These are phyloP conservation scores for Lotus japonicus DNA, from an alignment of 306 rosid genomes.

Conservation along the genomic window DNA sequence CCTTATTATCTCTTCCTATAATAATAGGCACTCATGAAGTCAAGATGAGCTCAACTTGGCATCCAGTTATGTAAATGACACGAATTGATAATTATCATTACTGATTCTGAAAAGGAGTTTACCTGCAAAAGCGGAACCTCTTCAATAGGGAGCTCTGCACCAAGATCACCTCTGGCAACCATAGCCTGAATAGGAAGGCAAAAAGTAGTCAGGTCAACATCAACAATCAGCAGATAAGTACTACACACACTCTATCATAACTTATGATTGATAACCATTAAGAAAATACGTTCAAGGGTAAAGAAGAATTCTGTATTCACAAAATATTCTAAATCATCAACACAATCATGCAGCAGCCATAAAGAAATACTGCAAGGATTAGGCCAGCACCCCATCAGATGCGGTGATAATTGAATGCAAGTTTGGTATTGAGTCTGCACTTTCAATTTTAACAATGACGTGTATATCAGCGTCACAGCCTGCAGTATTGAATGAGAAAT, in stretches of 20 bases:
- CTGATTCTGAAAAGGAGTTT: background rate
- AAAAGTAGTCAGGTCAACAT: background rate
- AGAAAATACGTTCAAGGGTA: background rate
- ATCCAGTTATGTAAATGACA: background rate
- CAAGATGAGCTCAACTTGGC: conserved; percentile 5
- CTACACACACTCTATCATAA: conserved; percentile 1
- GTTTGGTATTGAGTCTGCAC: conserved; percentile 94
- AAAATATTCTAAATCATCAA: background rate
- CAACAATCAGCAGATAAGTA: background rate
- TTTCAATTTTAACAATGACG: conserved; percentile 90
- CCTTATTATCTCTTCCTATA: conserved; percentile 85
- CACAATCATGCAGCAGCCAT: background rate
- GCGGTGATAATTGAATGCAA: conserved; percentile 84
- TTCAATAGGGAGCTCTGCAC: conserved; percentile 53
- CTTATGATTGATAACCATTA: too few relatives aligned
- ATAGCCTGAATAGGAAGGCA: conserved; percentile 32
- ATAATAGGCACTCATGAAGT: conserved; percentile 9
- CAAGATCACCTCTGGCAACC: conserved; percentile 62
- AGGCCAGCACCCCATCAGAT: conserved; percentile 43
- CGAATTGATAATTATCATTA: background rate
- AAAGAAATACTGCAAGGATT: conserved; percentile 16
- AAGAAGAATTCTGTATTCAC: conserved; percentile 5
- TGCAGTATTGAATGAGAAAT: conserved; percentile 33
- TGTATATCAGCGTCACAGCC: conserved; percentile 84
- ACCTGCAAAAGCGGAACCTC: conserved; percentile 54